phyloP scores from a whole-genome alignment of 371 early-diverging fungal species.

The Saksenaea vasiformis region DNA sequence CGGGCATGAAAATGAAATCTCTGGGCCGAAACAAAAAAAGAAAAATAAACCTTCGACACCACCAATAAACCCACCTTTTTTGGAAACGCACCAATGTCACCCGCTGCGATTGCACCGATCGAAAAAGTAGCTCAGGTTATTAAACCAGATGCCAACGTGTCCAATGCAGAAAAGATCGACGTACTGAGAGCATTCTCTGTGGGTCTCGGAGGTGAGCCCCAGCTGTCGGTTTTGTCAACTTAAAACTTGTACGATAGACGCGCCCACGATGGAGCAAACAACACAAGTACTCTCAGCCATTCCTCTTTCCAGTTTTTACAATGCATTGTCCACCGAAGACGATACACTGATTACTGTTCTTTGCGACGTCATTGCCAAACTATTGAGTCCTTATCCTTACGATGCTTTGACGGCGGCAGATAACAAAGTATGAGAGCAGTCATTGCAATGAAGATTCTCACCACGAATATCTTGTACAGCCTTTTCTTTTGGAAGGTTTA shows the following conservation, averaged over 20 bases:
- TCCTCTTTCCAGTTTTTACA: slow-evolving; percentile 32
- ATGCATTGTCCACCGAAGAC: slow-evolving; percentile 26
- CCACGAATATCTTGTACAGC: slow-evolving; percentile 12
- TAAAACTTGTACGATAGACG: slow-evolving; percentile 11
- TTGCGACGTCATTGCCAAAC: slow-evolving; percentile 32
- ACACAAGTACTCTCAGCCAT: slow-evolving; percentile 19
- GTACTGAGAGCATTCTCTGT: slow-evolving; percentile 30
- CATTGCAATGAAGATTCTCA: neutral
- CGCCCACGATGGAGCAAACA: slow-evolving; percentile 25
- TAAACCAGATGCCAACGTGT: slow-evolving; percentile 15
- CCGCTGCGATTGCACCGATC: slow-evolving; percentile 18
- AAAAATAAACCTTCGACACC: neutral
- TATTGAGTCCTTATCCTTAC: slow-evolving; percentile 35
- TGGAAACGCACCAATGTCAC: slow-evolving; percentile 20
- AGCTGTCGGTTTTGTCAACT: neutral
- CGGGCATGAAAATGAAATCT: no score
- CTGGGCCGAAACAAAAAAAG: neutral
- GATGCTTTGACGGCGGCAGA: slow-evolving; percentile 21
- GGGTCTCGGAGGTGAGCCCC: slow-evolving; percentile 28
- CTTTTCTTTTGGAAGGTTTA: slow-evolving; percentile 44
- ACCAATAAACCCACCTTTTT: neutral
- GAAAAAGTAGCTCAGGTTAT: slow-evolving; percentile 30
- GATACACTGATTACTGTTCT: slow-evolving; percentile 21
- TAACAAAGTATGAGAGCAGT: slow-evolving; percentile 16
- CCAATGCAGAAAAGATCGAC: slow-evolving; percentile 26